Evolutionary conservation across 495 filamentous ascomycete species (phyloP).

Genomic region (Schizothecium vesticola): DNA sequence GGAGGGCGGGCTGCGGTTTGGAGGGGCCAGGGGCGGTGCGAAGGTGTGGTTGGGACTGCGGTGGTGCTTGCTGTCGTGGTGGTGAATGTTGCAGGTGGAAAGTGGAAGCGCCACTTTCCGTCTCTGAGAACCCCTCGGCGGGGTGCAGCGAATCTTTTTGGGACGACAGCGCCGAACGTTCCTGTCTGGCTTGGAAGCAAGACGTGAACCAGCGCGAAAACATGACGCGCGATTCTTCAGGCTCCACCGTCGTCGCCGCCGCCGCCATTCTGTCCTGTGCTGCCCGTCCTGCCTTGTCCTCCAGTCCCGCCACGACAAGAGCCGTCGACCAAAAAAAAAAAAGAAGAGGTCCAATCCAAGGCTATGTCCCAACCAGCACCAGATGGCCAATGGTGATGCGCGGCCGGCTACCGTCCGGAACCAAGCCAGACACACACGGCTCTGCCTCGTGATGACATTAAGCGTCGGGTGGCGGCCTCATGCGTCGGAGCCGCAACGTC

Average conservation of each 20-base stretch:
- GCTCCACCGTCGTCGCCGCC: background rate
- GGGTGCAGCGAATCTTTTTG: conserved; percentile 12
- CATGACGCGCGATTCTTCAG: conserved; percentile 12
- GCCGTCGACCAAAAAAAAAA: no score
- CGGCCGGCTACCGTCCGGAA: background rate
- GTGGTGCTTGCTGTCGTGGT: no score
- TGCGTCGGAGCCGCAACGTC: background rate
- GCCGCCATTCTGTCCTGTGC: background rate
- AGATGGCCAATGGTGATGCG: background rate
- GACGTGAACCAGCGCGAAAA: conserved; percentile 22
- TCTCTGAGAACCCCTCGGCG: conserved; percentile 18
- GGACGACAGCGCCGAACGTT: conserved; percentile 1
- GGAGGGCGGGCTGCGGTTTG: background rate
- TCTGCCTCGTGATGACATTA: background rate
- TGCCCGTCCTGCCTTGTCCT: no score
- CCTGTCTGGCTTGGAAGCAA: conserved; percentile 23
- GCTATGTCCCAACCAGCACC: no score
- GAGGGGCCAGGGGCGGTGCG: background rate
- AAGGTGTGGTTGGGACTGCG: background rate
- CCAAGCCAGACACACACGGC: background rate
- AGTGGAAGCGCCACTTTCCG: conserved; percentile 19
- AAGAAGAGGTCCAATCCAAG: no score
- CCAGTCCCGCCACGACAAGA: no score
- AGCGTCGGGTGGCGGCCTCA: background rate
- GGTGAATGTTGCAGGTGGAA: background rate